Evolutionary conservation across 129 eudicot genomes (phyloP).

Genomic region (Tagetes erecta): DNA sequence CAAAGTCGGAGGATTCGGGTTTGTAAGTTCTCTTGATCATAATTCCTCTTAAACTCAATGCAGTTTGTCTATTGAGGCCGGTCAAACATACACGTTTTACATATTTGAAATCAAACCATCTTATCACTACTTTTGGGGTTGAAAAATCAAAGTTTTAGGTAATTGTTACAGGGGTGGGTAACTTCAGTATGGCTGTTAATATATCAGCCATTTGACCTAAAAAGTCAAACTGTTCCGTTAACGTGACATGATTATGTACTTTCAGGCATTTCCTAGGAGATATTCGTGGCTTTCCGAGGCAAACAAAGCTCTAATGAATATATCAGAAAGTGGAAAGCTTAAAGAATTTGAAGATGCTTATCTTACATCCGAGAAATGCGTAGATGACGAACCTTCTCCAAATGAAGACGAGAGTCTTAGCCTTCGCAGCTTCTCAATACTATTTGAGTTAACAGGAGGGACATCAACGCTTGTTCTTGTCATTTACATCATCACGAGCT

Average conservation of each 20-base stretch:
- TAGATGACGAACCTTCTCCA: slow-evolving; percentile 23
- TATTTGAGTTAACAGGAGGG: slow-evolving; percentile 29
- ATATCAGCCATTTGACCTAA: background rate
- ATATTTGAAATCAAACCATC: background rate
- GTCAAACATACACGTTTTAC: background rate
- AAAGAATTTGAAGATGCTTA: slow-evolving; percentile 31
- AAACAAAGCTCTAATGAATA: slow-evolving; percentile 40
- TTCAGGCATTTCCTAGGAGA: slow-evolving; percentile 45
- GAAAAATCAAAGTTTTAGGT: background rate
- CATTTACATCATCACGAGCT: slow-evolving; percentile 20
- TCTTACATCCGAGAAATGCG: slow-evolving; percentile 35
- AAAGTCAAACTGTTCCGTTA: background rate
- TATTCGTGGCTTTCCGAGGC: slow-evolving; percentile 38
- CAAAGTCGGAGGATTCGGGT: slow-evolving; percentile 63
- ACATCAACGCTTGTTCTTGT: slow-evolving; percentile 25
- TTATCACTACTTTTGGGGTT: background rate
- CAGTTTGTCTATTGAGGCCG: background rate
- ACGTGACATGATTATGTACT: background rate
- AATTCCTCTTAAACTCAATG: background rate
- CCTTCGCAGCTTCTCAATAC: slow-evolving; percentile 25
- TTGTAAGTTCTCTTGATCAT: slow-evolving; percentile 36
- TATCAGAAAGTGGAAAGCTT: slow-evolving; percentile 39
- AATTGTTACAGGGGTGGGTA: background rate
- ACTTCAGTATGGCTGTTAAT: background rate
- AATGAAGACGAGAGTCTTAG: slow-evolving; percentile 32